A percentile compares a stretch with the other conserved stretches of the same genome.
These are phyloP conservation scores for Amaranthus cruentus DNA, from an alignment of 148 eudicot species.

Conservation along the genomic window DNA sequence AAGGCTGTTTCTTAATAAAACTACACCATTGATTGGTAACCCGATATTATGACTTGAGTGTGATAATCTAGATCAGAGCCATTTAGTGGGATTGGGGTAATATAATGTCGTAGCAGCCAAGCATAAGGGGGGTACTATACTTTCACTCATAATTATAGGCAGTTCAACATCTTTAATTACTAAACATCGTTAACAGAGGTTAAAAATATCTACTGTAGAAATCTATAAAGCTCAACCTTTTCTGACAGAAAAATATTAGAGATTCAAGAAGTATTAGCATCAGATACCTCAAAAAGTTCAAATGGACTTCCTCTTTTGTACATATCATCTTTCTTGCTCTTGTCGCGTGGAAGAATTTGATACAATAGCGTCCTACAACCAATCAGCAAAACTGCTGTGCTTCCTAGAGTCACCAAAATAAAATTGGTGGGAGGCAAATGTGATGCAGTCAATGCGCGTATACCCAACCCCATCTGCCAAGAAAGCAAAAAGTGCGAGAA, in stretches of 20 bases:
- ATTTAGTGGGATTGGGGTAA: background rate
- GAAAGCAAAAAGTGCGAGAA: constrained; percentile 15
- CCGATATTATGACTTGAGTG: no score
- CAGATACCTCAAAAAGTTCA: constrained; percentile 76
- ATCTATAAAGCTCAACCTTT: background rate
- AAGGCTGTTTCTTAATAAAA: background rate
- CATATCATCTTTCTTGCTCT: constrained; percentile 54
- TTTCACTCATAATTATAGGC: background rate
- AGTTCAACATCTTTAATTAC: background rate
- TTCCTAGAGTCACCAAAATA: constrained; percentile 73
- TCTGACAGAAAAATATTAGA: background rate
- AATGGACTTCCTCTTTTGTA: constrained; percentile 79
- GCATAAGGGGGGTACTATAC: background rate
- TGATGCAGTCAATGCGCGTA: constrained; percentile 50
- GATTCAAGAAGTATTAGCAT: background rate
- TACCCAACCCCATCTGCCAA: constrained; percentile 57
- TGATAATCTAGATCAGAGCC: background rate
- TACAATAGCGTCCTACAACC: constrained; percentile 77
- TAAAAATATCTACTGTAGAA: background rate
- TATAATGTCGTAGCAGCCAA: background rate
- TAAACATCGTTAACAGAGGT: background rate
- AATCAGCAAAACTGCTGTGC: constrained; percentile 69
- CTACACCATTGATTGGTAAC: background rate
- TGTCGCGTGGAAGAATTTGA: constrained; percentile 38
- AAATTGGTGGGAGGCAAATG: constrained; percentile 64